Evolutionary conservation across 805 yeast species (phyloP).

Genomic region (Wickerhamiella kazuoi): DNA sequence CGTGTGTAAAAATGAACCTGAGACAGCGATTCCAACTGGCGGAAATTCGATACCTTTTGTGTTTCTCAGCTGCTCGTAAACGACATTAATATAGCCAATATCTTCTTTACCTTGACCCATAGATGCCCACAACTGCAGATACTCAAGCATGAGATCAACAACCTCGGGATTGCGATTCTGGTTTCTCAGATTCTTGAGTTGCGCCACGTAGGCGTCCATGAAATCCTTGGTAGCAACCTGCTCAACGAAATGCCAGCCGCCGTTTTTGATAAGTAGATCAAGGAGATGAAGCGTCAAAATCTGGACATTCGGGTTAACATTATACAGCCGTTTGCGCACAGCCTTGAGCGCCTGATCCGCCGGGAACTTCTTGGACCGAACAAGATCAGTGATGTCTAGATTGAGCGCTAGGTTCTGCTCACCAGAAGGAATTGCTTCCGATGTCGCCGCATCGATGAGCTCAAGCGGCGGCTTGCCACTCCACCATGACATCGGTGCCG

Average conservation of each 20-base stretch:
- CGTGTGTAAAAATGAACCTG: slow-evolving; percentile 53
- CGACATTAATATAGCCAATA: slow-evolving; percentile 42
- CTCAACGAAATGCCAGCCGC: slow-evolving; percentile 67
- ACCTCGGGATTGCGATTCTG: slow-evolving; percentile 32
- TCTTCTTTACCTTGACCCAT: slow-evolving; percentile 55
- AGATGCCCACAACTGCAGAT: slow-evolving; percentile 61
- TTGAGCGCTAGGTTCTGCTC: slow-evolving; percentile 58
- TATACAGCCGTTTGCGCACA: slow-evolving; percentile 56
- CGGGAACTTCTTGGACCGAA: slow-evolving; percentile 61
- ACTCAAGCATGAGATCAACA: slow-evolving; percentile 38
- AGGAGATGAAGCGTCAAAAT: slow-evolving; percentile 56
- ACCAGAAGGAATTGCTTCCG: slow-evolving; percentile 82
- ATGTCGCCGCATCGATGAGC: slow-evolving; percentile 59
- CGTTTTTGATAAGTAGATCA: slow-evolving; percentile 81
- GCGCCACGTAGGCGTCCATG: slow-evolving; percentile 57
- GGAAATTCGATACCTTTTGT: slow-evolving; percentile 52
- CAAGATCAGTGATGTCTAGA: slow-evolving; percentile 71
- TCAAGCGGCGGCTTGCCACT: slow-evolving; percentile 25
- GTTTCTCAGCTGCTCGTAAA: slow-evolving; percentile 38
- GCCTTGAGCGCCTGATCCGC: slow-evolving; percentile 73
- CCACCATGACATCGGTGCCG: slow-evolving; percentile 22
- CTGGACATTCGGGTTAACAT: slow-evolving; percentile 65
- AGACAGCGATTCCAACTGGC: slow-evolving; percentile 16
- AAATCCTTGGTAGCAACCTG: slow-evolving; percentile 76
- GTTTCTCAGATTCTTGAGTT: slow-evolving; percentile 31